Evolutionary conservation across 2,329 filamentous ascomycete genomes (phyloP).

Genomic region (Colletotrichum endophyticum): DNA sequence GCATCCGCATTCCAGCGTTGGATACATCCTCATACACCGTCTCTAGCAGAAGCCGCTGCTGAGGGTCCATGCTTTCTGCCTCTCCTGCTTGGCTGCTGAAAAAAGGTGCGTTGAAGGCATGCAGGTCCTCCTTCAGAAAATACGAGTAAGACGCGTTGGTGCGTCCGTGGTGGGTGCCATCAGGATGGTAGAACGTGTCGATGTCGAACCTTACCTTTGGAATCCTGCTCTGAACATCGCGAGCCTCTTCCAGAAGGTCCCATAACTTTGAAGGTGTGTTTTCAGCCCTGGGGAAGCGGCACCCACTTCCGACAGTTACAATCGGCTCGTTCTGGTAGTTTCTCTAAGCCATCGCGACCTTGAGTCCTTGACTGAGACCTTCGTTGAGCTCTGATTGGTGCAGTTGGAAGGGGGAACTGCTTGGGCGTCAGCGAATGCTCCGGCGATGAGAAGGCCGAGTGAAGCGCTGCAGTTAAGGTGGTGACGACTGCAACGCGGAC

Average conservation of each 20-base stretch:
- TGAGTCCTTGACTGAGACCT: too few relatives aligned
- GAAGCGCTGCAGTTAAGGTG: too few relatives aligned
- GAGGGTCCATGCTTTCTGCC: constrained; percentile 35
- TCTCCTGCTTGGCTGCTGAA: constrained; percentile 32
- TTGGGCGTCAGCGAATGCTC: too few relatives aligned
- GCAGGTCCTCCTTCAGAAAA: constrained; percentile 19
- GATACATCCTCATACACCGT: constrained; percentile 36
- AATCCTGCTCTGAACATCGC: not conserved
- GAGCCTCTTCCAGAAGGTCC: constrained; percentile 18
- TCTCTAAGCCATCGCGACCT: too few relatives aligned
- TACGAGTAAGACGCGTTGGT: constrained; percentile 25
- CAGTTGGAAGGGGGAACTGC: too few relatives aligned
- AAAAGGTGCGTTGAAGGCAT: constrained; percentile 28
- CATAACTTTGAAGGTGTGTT: constrained; percentile 24
- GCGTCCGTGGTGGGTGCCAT: constrained; percentile 4
- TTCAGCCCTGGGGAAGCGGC: constrained; percentile 24
- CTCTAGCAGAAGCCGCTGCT: constrained; percentile 36
- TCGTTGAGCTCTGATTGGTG: too few relatives aligned
- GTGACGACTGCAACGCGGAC: too few relatives aligned
- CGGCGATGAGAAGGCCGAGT: too few relatives aligned
- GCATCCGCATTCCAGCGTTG: constrained; percentile 10
- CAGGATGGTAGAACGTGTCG: not conserved
- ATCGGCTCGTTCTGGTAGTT: constrained; percentile 19
- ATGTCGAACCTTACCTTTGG: not conserved
- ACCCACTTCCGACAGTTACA: constrained; percentile 24